Conservation (phyloP, 2,329 filamentous ascomycete genomes). For the Ceratocystis variospora region DNA sequence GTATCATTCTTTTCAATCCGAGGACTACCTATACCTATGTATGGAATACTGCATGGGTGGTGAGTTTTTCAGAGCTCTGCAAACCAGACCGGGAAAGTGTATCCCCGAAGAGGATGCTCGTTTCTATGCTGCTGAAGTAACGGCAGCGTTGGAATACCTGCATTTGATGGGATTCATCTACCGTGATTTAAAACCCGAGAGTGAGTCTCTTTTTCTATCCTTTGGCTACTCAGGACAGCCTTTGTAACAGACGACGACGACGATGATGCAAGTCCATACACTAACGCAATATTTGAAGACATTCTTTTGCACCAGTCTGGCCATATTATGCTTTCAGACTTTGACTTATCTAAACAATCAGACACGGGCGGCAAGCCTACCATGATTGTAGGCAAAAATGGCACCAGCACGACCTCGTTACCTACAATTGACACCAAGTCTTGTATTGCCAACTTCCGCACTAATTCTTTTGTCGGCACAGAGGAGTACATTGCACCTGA, state of each 20-base stretch:
- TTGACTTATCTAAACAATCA: slow-evolving; percentile 95
- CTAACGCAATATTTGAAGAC: slow-evolving; percentile 40
- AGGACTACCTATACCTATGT: slow-evolving; percentile 96
- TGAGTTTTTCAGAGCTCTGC: slow-evolving; percentile 92
- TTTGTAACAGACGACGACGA: neutral
- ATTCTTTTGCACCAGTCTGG: slow-evolving; percentile 98
- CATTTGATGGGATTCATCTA: slow-evolving; percentile 99
- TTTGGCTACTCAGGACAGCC: neutral
- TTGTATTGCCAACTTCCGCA: slow-evolving; percentile 95
- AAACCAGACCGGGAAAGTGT: slow-evolving; percentile 92
- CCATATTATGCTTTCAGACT: slow-evolving; percentile 98
- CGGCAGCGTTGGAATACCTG: slow-evolving; percentile 86
- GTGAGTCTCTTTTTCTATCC: slow-evolving; percentile 40
- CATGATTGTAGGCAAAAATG: slow-evolving; percentile 89
- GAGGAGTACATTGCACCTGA: slow-evolving; percentile 98
- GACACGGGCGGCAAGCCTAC: slow-evolving; percentile 90
- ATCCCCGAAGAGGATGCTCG: slow-evolving; percentile 92
- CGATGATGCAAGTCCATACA: neutral
- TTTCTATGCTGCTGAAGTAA: slow-evolving; percentile 96
- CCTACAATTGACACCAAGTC: slow-evolving; percentile 98
- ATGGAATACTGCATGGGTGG: slow-evolving; percentile 99
- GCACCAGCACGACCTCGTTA: slow-evolving; percentile 69
- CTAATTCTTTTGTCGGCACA: slow-evolving; percentile 95
- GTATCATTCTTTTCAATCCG: slow-evolving; percentile 98
- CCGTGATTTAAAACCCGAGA: slow-evolving; percentile 93